Base-by-base conservation (phyloP, 2,329 filamentous ascomycete genomes). In the Diplodia corticola region DNA sequence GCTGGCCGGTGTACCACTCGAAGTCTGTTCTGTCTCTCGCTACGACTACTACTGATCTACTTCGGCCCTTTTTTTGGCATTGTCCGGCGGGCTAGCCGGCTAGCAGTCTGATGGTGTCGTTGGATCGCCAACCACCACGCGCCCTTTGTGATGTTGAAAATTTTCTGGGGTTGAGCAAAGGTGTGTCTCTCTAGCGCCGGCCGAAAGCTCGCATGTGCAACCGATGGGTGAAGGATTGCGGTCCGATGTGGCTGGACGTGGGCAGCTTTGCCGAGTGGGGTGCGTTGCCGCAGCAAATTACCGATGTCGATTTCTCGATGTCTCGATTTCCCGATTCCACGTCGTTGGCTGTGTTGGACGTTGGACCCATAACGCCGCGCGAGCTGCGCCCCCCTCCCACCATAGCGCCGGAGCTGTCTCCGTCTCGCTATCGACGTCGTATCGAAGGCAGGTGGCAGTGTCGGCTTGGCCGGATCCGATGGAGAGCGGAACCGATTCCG, bases 231-330 rank as follows among this genome's bases (percentile, higher is more conserved):
- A 44, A 44, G 40, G 40, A 44, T 44, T 20, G 40, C 40, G 40
- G 40, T 4, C 40, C 40, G 40, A 44, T 44, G 40, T n/a, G 40
- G 40, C 40, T n/a, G 13, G 4, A 22, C 10, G 10, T 7, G 2
- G 33, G 35, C 54, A 35, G 35, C 35, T 57, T 57, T 44, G 54
- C 54, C 54, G 54, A 57, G 22, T 44, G n/a, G n/a, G n/a, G n/a
- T 13, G 20, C 35, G 17, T 15, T 37, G 6, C 37, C 40, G 54
- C 20, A 28, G 54, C 54, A 57, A 57, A 57, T 57, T 57, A 57
- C 54, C 54, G 54, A 44, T 17, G 54, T 44, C 22, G 53, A 55
- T 26, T 30, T 4, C n/a, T n/a, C n/a, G n/a, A n/a, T n/a, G n/a
- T n/a, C n/a, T n/a, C 17, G 15, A 4, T 51, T 51, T 51, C 20